Percentiles rank a stretch among this genome's conserved stretches.
Conservation (phyloP, 768 basidiomycete genomes). For the Podaxis mareebaensis region DNA sequence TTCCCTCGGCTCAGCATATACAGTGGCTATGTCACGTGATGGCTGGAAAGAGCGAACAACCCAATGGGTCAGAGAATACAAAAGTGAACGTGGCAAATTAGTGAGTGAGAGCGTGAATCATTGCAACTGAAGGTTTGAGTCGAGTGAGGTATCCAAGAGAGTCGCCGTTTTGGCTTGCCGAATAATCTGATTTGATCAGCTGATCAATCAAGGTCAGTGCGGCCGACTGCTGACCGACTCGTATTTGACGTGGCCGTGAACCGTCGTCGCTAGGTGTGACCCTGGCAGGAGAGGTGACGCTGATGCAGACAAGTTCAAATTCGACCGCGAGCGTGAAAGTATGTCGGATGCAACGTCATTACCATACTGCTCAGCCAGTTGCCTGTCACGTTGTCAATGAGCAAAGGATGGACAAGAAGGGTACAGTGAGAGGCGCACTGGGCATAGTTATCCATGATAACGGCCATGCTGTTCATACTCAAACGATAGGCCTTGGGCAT, state of each 20-base stretch:
- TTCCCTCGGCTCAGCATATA: background rate
- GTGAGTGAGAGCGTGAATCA: background rate
- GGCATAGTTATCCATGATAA: constrained; percentile 84
- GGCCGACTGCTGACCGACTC: constrained; percentile 10
- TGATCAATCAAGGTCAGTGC: background rate
- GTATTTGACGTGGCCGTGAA: constrained; percentile 4
- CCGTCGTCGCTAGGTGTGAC: background rate
- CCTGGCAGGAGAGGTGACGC: background rate
- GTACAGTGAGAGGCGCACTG: constrained; percentile 42
- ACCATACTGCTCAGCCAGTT: constrained; percentile 72
- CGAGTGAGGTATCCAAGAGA: background rate
- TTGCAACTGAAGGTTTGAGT: background rate
- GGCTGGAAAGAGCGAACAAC: background rate
- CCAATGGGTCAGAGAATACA: background rate
- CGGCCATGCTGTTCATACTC: constrained; percentile 67
- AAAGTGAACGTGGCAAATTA: background rate
- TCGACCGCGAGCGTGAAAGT: constrained; percentile 51
- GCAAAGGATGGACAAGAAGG: background rate
- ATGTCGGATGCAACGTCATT: constrained; percentile 56
- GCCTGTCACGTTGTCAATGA: constrained; percentile 34
- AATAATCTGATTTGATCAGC: background rate
- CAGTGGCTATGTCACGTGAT: background rate
- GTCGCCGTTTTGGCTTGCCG: background rate
- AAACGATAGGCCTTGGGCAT: constrained; percentile 83
- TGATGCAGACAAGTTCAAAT: constrained; percentile 29